Conservation (phyloP, 108 stramenopile species). For the Schizochytrium sp. region DNA sequence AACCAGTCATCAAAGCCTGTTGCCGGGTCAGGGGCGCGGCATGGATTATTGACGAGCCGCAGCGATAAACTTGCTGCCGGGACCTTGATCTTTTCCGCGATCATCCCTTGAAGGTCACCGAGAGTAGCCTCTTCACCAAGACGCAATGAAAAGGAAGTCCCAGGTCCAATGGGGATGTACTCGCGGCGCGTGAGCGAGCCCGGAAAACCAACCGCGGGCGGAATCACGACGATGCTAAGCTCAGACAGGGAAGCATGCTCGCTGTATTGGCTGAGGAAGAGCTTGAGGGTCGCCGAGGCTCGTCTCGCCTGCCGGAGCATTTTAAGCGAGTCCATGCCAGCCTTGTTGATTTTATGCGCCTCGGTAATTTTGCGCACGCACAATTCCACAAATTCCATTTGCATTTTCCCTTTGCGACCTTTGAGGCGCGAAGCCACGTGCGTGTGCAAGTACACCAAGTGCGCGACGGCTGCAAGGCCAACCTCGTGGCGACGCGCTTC, state of each 20-base stretch:
- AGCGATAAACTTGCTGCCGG: background rate
- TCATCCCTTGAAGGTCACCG: background rate
- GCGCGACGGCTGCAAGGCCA: background rate
- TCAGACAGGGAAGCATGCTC: background rate
- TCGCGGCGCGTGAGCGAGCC: constrained; percentile 3
- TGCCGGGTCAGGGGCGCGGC: background rate
- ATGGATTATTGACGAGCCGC: background rate
- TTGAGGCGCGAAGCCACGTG: background rate
- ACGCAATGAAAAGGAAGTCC: background rate
- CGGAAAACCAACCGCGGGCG: background rate
- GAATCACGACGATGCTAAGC: background rate
- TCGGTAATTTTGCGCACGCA: background rate
- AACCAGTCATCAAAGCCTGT: background rate
- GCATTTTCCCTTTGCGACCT: background rate
- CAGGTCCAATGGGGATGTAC: background rate
- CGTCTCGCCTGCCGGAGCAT: background rate
- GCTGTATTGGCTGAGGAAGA: background rate
- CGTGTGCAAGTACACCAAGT: background rate
- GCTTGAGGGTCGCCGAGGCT: background rate
- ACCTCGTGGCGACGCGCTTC: background rate
- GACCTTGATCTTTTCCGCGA: background rate
- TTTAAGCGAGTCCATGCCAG: background rate
- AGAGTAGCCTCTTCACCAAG: background rate
- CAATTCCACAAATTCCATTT: background rate
- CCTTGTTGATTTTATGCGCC: background rate